A percentile compares a stretch with the other conserved stretches of the same genome.
Evolutionary conservation across 805 yeast genomes (phyloP).

Genomic region (Teunomyces gatunensis): DNA sequence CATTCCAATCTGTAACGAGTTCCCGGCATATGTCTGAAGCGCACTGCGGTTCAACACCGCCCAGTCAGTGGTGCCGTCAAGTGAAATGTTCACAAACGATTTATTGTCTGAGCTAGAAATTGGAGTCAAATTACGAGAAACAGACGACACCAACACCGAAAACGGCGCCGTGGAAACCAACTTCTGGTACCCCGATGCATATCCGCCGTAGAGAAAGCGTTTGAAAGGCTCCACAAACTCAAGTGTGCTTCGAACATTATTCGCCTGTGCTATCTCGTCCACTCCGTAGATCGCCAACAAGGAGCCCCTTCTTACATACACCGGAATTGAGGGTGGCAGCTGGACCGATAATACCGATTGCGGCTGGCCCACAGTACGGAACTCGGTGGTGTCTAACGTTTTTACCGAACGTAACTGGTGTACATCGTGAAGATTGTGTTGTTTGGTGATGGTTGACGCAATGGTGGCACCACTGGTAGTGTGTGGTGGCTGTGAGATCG

Average conservation of each 20-base stretch:
- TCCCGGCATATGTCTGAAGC: conserved; percentile 53
- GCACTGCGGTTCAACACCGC: conserved; percentile 49
- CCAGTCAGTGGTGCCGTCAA: conserved; percentile 67
- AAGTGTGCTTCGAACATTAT: conserved; percentile 22
- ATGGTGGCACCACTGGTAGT: neutral
- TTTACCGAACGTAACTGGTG: conserved; percentile 14
- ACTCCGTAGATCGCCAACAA: conserved; percentile 47
- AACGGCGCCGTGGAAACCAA: conserved; percentile 48
- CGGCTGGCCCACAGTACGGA: conserved; percentile 47
- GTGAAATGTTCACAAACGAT: conserved; percentile 42
- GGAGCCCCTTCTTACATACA: conserved; percentile 47
- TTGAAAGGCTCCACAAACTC: conserved; percentile 38
- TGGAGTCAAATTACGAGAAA: conserved; percentile 14
- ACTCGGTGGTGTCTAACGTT: conserved; percentile 23
- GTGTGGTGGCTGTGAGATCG: conserved; percentile 2
- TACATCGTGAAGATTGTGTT: conserved; percentile 11
- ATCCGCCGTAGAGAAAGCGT: conserved; percentile 44
- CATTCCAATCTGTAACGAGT: conserved; percentile 43
- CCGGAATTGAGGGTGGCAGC: conserved; percentile 59
- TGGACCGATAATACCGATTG: conserved; percentile 48
- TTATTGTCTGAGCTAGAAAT: conserved; percentile 21
- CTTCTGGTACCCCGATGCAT: conserved; percentile 45
- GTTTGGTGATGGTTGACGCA: conserved; percentile 6
- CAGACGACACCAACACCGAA: conserved; percentile 43
- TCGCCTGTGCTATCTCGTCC: conserved; percentile 12